Conservation (phyloP, 2,329 filamentous ascomycete genomes). For the Teratosphaeria zuluensis region DNA sequence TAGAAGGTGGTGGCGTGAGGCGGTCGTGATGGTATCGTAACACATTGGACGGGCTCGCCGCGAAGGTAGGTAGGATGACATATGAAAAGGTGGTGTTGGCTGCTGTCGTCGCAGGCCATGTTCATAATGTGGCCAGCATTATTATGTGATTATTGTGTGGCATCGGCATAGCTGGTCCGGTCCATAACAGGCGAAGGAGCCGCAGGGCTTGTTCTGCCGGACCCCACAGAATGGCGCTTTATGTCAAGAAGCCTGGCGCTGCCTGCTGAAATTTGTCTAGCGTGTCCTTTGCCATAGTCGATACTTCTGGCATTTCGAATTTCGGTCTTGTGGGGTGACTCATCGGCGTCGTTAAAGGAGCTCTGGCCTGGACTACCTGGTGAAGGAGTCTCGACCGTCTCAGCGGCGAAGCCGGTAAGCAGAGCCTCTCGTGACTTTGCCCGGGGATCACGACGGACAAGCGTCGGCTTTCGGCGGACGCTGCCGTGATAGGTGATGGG, state of each 20-base stretch:
- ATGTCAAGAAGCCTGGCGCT: conserved; percentile 62
- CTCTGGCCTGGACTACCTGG: conserved; percentile 16
- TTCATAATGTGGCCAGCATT: background rate
- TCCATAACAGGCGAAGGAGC: background rate
- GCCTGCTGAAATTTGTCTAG: conserved; percentile 64
- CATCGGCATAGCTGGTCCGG: background rate
- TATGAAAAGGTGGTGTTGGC: background rate
- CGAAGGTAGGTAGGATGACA: background rate
- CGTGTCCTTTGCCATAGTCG: conserved; percentile 52
- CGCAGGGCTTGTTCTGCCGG: background rate
- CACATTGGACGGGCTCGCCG: background rate
- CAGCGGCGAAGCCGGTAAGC: conserved; percentile 39
- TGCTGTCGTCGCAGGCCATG: background rate
- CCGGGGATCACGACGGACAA: conserved; percentile 52
- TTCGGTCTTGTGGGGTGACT: conserved; percentile 7
- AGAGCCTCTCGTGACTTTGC: conserved; percentile 55
- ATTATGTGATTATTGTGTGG: background rate
- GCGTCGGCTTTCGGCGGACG: conserved; percentile 48
- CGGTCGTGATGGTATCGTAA: background rate
- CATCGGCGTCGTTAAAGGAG: conserved; percentile 11
- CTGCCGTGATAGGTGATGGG: conserved; percentile 33
- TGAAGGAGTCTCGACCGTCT: conserved; percentile 13
- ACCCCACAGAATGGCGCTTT: conserved; percentile 4
- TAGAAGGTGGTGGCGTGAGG: background rate
- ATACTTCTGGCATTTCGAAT: conserved; percentile 62